These are phyloP conservation scores for Chrysosporium keratinophilum DNA, from an alignment of 2,329 filamentous ascomycete genomes.

Conservation along the genomic window DNA sequence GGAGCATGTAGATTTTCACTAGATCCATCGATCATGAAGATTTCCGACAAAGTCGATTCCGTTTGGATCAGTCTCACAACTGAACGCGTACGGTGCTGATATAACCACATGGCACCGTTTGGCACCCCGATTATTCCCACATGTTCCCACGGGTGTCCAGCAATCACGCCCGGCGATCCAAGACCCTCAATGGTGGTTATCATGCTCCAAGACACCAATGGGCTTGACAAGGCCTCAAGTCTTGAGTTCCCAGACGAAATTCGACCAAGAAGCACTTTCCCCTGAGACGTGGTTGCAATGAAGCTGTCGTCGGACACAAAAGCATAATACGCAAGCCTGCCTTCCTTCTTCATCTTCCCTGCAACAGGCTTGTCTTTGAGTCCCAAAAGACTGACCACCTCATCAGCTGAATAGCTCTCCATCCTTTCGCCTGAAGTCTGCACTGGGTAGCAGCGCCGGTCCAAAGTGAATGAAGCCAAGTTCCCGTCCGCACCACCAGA, in stretches of 20 bases:
- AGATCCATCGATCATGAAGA: conserved; percentile 20
- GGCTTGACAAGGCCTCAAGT: conserved; percentile 3
- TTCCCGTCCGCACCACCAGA: conserved; percentile 80
- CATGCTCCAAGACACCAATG: conserved; percentile 22
- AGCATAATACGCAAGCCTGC: conserved; percentile 23
- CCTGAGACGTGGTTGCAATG: conserved; percentile 24
- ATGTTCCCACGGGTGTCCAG: conserved; percentile 23
- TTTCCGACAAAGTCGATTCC: conserved; percentile 23
- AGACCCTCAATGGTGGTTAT: conserved; percentile 25
- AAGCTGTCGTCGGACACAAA: conserved; percentile 29
- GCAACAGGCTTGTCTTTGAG: not conserved
- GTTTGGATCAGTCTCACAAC: conserved; percentile 22
- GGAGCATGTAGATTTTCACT: not conserved
- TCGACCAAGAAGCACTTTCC: conserved; percentile 27
- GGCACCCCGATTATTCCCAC: conserved; percentile 29
- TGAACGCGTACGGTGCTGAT: conserved; percentile 25
- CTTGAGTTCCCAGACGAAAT: conserved; percentile 12
- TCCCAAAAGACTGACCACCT: not conserved
- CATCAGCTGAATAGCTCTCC: conserved; percentile 9
- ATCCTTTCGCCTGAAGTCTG: conserved; percentile 1
- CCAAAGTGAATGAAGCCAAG: conserved; percentile 30
- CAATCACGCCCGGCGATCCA: conserved; percentile 24
- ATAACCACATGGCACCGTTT: conserved; percentile 28
- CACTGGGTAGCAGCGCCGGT: conserved; percentile 12
- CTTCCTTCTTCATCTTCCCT: conserved; percentile 12